phyloP scores from a whole-genome alignment of 1,284 basidiomycete species.

The Ganoderma lucidum region DNA sequence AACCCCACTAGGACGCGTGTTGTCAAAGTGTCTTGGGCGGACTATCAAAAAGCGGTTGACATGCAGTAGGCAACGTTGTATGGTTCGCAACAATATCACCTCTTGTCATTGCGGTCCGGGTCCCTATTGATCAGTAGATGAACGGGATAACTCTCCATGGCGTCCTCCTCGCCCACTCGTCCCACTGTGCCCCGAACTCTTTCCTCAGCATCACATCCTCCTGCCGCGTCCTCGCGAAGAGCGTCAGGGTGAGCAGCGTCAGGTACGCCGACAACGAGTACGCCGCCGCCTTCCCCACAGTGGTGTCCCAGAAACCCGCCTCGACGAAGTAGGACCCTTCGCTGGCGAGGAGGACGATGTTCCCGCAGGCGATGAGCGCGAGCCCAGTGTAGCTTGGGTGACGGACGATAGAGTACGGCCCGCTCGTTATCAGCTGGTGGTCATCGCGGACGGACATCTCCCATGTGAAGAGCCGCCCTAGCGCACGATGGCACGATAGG shows the following conservation, averaged over 20 bases:
- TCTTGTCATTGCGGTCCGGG: background rate
- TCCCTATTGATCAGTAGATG: constrained; percentile 15
- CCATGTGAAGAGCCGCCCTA: constrained; percentile 26
- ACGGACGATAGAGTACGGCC: constrained; percentile 31
- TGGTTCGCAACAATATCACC: background rate
- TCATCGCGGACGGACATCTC: constrained; percentile 21
- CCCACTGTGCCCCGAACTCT: constrained; percentile 32
- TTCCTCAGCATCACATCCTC: constrained; percentile 30
- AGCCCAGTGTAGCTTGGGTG: constrained; percentile 30
- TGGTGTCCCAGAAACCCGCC: background rate
- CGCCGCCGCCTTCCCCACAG: background rate
- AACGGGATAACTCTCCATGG: constrained; percentile 29
- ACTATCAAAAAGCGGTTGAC: too few relatives aligned
- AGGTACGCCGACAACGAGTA: background rate
- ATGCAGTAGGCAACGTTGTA: background rate
- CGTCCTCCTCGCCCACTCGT: constrained; percentile 31
- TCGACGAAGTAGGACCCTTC: constrained; percentile 18
- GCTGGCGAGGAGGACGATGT: constrained; percentile 4
- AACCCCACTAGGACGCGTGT: constrained; percentile 5
- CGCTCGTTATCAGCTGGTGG: constrained; percentile 28
- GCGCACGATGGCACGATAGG: constrained; percentile 18
- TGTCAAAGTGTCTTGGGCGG: background rate
- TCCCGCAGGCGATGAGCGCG: constrained; percentile 12
- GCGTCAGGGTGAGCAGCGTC: constrained; percentile 7
- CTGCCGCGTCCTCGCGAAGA: constrained; percentile 19